Conservation (phyloP, 208 protist species). For the Leishmania arabica region DNA sequence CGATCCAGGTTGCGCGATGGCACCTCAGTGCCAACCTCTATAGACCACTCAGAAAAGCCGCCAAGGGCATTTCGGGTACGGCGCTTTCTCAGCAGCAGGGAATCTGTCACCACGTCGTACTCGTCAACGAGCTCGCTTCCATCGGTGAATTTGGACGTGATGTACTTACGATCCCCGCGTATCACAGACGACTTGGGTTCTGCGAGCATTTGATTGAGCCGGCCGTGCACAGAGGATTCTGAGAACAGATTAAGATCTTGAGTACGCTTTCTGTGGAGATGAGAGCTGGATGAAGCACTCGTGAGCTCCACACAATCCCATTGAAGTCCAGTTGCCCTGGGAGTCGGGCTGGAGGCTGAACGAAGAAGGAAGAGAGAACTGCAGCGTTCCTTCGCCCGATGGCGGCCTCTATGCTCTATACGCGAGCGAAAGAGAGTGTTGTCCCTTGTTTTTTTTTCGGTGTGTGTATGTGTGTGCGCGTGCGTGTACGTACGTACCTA, state of each 20-base stretch:
- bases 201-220: conserved; percentile 41
- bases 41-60: conserved; percentile 76
- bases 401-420: background rate
- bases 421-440: background rate
- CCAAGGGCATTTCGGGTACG: conserved; percentile 79
- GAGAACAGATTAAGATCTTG: background rate
- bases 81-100: conserved; percentile 89
- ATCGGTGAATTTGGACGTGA: conserved; percentile 91
- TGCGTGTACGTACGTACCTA: background rate
- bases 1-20: conserved; percentile 56
- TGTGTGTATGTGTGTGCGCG: background rate
- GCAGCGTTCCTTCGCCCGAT: background rate
- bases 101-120: conserved; percentile 93
- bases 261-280: background rate
- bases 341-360: conserved; percentile 2
- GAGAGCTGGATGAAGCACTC: background rate
- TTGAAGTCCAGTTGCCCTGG: background rate
- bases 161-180: conserved; percentile 70
- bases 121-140: conserved; percentile 93
- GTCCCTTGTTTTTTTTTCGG: background rate
- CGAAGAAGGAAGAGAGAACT: conserved; percentile 8
- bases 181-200: conserved; percentile 87
- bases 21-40: conserved; percentile 87
- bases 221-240: background rate
- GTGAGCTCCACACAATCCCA: background rate